Base-by-base conservation (phyloP, 2,329 filamentous ascomycete genomes). In the Microascus cirrosus region DNA sequence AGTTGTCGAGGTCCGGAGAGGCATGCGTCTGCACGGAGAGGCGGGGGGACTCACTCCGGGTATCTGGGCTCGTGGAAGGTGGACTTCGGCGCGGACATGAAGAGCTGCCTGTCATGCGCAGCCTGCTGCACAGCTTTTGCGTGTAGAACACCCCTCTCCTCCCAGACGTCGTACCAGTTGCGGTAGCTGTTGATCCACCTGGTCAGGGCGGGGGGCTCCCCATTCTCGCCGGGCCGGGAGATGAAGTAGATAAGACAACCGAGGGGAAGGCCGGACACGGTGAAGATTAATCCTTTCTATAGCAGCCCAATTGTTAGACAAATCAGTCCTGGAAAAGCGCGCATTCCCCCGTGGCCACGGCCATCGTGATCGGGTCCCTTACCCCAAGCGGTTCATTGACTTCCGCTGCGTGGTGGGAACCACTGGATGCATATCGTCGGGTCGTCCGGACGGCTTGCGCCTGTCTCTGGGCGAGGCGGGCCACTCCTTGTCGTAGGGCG, bases 381-480 rank as follows among this genome's bases (percentile, higher is more conserved):
- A 84, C 81, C 64, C 81, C 80, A 65, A 83, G 74, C 60, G 74
- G 73, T 70, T 84, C 81, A 63, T 78, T 75, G 60, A 75, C 70
- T 63, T 74, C 73, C 60, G 74, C 69, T 63, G 64, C 66, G 61
- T 73, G 65, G 66, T 76, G 73, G 63, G 76, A 72, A 60, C 69
- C 73, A 64, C 57, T 74, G 66, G 79, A 83, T 63, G 79, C 80
- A 68, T 83, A 82, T 60, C 72, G 73, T 65, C 79, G 76, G 62
- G 73, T 68, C 62, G 68, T 65, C 60, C 70, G 66, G 64, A 69
- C 68, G 61, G 72, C 66, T 63, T 69, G 69, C 60, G 71, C 68
- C 12, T 58, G 48, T 35, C 59, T 58, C 59, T 50, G 55, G 60
- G 70, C 70, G 52, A 69, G 60, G 55, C 65, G 67, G 67, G 68